A percentile compares a stretch with the other conserved stretches of the same genome.
Conservation (phyloP, 73 alveolate genomes). For the Tetrahymena malaccensis region DNA sequence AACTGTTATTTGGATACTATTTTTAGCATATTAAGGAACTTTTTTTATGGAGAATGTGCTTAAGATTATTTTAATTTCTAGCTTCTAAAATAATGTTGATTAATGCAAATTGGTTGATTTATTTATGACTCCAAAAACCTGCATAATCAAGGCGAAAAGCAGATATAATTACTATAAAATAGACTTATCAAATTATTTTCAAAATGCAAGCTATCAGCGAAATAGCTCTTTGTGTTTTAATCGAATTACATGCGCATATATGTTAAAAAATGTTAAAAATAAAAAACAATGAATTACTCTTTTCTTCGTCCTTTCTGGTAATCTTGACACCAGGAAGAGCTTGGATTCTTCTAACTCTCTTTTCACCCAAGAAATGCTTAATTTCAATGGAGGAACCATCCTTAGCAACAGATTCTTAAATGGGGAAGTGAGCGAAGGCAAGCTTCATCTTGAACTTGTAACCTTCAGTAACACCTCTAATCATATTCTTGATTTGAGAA, state of each 20-base stretch:
- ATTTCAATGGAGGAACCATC: constrained; percentile 65
- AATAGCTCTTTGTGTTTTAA: background rate
- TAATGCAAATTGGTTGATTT: background rate
- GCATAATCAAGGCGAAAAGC: background rate
- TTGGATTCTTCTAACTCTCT: constrained; percentile 68
- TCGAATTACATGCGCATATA: background rate
- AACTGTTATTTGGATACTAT: background rate
- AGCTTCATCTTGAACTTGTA: constrained; percentile 89
- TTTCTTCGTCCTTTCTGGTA: constrained; percentile 49
- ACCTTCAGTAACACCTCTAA: constrained; percentile 65
- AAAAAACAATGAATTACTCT: background rate
- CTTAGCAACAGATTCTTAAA: constrained; percentile 70
- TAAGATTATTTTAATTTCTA: background rate
- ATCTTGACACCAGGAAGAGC: constrained; percentile 77
- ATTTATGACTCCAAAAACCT: background rate
- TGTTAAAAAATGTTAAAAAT: background rate
- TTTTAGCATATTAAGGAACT: background rate
- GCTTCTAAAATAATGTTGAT: background rate
- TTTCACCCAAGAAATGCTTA: constrained; percentile 91
- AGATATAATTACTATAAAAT: background rate
- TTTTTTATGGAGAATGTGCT: background rate
- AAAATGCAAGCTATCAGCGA: background rate
- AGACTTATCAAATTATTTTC: background rate
- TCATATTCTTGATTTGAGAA: constrained; percentile 53
- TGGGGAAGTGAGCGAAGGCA: constrained; percentile 94